These are phyloP conservation scores for Taiwanofungus camphoratus DNA, from an alignment of 1,284 basidiomycete species.

Conservation along the genomic window DNA sequence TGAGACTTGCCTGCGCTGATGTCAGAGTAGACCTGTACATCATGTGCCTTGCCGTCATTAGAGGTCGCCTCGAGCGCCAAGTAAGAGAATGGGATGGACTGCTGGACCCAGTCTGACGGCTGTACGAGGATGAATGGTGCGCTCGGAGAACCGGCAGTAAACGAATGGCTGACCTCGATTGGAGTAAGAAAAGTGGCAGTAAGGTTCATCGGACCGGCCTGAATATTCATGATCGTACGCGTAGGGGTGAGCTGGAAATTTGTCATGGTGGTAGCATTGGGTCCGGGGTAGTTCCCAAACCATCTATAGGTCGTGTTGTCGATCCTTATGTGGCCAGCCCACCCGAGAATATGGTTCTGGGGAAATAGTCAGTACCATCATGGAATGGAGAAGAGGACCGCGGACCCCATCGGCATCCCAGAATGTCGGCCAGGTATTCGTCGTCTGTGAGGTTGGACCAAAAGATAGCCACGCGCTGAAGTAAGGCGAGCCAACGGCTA, in stretches of 20 bases:
- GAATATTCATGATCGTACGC: conserved; percentile 10
- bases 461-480: conserved; percentile 12
- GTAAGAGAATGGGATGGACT: conserved; percentile 30
- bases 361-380: too few relatives aligned
- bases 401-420: conserved; percentile 10
- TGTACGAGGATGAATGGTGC: too few relatives aligned
- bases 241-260: conserved; percentile 12
- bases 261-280: conserved; percentile 8
- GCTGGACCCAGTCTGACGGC: conserved; percentile 25
- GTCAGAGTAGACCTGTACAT: conserved; percentile 9
- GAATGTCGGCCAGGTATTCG: conserved; percentile 13
- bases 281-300: conserved; percentile 11
- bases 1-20: conserved; percentile 22
- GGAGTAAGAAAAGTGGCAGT: conserved; percentile 13
- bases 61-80: conserved; percentile 20
- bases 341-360: too few relatives aligned
- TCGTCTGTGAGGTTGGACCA: not conserved
- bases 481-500: conserved; percentile 15
- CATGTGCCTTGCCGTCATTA: conserved; percentile 7
- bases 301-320: conserved; percentile 18
- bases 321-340: conserved; percentile 19
- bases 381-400: not conserved
- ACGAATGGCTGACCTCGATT: conserved; percentile 13
- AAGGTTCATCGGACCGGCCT: conserved; percentile 13
- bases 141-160: too few relatives aligned